Evolutionary conservation across 169 alveolate genomes (phyloP).

Genomic region (Plasmodium knowlesi): DNA sequence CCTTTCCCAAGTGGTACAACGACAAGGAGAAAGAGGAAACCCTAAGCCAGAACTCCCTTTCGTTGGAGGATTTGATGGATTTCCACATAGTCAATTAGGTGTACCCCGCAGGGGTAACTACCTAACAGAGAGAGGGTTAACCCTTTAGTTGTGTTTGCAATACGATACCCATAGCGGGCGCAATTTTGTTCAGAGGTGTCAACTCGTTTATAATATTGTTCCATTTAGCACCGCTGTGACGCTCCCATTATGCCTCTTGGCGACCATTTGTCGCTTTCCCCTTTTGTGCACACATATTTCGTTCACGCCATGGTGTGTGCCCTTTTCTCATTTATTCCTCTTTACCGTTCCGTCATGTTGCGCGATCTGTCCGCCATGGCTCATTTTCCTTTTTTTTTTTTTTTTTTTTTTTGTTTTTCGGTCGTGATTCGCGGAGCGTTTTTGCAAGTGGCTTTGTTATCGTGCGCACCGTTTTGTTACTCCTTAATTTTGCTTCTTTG

Average conservation of each 20-base stretch:
- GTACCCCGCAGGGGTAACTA: neutral
- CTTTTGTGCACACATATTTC: neutral
- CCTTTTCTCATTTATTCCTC: neutral
- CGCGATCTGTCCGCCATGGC: neutral
- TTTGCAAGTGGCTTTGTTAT: neutral
- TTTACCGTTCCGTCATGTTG: neutral
- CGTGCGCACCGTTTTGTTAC: neutral
- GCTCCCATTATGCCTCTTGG: neutral
- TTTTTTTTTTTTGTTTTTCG: neutral
- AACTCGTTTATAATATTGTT: neutral
- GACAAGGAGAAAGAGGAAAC: conserved; percentile 34
- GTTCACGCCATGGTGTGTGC: neutral
- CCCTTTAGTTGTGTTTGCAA: neutral
- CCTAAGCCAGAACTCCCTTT: conserved; percentile 7
- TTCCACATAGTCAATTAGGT: conserved; percentile 39
- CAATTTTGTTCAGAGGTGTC: neutral
- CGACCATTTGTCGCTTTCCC: neutral
- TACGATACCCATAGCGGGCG: neutral
- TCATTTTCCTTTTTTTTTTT: neutral
- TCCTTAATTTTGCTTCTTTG: neutral
- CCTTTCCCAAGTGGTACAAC: conserved; percentile 63
- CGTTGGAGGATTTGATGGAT: conserved; percentile 51
- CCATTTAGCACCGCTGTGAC: neutral
- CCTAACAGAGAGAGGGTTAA: too few relatives aligned
- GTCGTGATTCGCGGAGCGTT: neutral